Evolutionary conservation across 2,329 filamentous ascomycete genomes (phyloP), one percentile per base, ranked within the genome.

Genomic region (Mycosphaerella arachidis): DNA sequence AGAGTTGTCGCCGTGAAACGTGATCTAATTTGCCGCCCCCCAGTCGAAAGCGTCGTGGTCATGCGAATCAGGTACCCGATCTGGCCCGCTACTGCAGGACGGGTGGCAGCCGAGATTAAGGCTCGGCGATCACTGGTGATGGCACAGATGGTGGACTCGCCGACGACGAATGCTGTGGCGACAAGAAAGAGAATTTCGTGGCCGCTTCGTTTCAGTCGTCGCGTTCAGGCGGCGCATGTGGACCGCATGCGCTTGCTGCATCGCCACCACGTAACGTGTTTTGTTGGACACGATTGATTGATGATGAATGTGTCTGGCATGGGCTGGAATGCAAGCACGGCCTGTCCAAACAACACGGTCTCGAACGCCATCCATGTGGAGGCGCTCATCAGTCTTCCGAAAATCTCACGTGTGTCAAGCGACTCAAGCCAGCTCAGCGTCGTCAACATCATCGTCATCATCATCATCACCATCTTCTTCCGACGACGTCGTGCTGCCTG

Each of bases 281-380:
- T n/a, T n/a, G n/a, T n/a, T n/a, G n/a, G n/a, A n/a, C n/a, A n/a
- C n/a, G n/a, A n/a, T n/a, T n/a, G 24, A 24, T 24, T 24, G 24
- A 24, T n/a, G n/a, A 52, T 52, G 27, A 35, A 52, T 20, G n/a
- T 52, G 27, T 35, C 6, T 31, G 46, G 50, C 50, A 52, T 31
- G 5, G 50, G 35, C 50, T 52, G 50, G 50, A 52, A 52, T 52
- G 50, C 30, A 52, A 35, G 50, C 50, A 52, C 50, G 20, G 30
- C 29, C 50, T 50, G 46, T 12, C 46, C 20, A 35, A 10, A 13
- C 46, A 5, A 50, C 1, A 7, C 6, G 46, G 46, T n/a, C 46
- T 50, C 46, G 46, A 50, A 27, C 46, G 29, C 46, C 46, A 30
- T 50, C 12, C 18, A 50, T 31, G 46, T 50, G 46, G 20, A 50